A percentile compares a stretch with the other conserved stretches of the same genome.
Conservation (phyloP, 371 early-diverging fungal species). For the Rhizopus stolonifer region DNA sequence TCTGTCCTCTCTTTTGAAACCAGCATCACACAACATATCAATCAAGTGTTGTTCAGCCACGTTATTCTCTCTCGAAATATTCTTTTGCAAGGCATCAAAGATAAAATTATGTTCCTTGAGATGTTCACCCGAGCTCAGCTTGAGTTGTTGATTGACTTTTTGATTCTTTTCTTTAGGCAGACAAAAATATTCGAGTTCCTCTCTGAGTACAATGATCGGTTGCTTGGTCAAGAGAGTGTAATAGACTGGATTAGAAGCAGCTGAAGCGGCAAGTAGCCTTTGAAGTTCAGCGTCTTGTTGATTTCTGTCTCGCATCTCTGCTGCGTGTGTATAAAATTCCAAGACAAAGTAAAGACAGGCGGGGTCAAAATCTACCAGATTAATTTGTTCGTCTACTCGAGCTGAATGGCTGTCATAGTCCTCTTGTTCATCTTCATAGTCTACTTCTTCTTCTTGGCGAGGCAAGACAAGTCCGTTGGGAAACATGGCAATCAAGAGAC, state of each 20-base stretch:
- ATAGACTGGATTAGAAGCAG: slow-evolving; percentile 37
- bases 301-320: slow-evolving; percentile 21
- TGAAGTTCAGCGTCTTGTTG: slow-evolving; percentile 23
- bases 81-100: slow-evolving; percentile 77
- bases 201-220: slow-evolving; percentile 66
- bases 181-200: slow-evolving; percentile 65
- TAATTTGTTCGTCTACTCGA: slow-evolving; percentile 50
- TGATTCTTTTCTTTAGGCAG: slow-evolving; percentile 43
- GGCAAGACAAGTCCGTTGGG: slow-evolving; percentile 74
- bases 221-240: slow-evolving; percentile 67
- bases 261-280: slow-evolving; percentile 20
- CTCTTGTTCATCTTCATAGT: slow-evolving; percentile 29
- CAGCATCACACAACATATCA: slow-evolving; percentile 79
- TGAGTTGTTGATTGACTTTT: slow-evolving; percentile 36
- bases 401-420: slow-evolving; percentile 53
- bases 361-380: slow-evolving; percentile 66
- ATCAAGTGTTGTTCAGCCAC: slow-evolving; percentile 80
- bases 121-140: slow-evolving; percentile 63
- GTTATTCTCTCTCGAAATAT: slow-evolving; percentile 70
- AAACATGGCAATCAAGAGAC: slow-evolving; percentile 80
- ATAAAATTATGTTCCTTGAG: slow-evolving; percentile 67
- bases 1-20: slow-evolving; percentile 61
- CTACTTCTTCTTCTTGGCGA: slow-evolving; percentile 34
- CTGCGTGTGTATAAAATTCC: slow-evolving; percentile 47
- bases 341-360: slow-evolving; percentile 64